Percentiles rank a stretch among this genome's conserved stretches.
phyloP scores from a whole-genome alignment of 495 filamentous ascomycete genomes.

The Aspergillus affinis region DNA sequence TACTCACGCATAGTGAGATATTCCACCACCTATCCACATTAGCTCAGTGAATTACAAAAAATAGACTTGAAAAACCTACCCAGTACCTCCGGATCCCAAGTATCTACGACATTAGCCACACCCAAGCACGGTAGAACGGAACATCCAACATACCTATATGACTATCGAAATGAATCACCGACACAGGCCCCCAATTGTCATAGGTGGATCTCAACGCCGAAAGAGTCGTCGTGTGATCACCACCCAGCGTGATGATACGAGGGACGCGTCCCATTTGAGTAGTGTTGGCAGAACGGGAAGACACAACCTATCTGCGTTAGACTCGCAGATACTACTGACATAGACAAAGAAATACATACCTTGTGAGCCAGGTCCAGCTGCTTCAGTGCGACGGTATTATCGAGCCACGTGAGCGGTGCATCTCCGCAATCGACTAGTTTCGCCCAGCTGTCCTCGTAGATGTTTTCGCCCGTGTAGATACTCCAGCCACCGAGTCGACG shows the following conservation, averaged over 20 bases:
- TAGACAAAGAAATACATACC: constrained; percentile 16
- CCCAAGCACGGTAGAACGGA: neutral
- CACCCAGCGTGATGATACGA: constrained; percentile 50
- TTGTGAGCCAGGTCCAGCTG: constrained; percentile 49
- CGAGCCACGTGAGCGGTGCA: constrained; percentile 50
- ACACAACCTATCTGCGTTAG: constrained; percentile 19
- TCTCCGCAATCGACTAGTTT: constrained; percentile 54
- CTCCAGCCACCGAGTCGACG: constrained; percentile 40
- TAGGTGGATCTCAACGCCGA: constrained; percentile 46
- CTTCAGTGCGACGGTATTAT: constrained; percentile 52
- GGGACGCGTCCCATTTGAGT: constrained; percentile 24
- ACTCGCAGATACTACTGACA: neutral
- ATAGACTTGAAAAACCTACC: constrained; percentile 20
- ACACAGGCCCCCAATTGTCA: constrained; percentile 45
- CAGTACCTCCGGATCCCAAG: constrained; percentile 49
- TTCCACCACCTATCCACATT: constrained; percentile 30
- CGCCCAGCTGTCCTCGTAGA: constrained; percentile 46
- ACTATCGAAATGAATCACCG: constrained; percentile 55
- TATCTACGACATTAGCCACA: constrained; percentile 27
- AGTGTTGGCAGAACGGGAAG: constrained; percentile 25
- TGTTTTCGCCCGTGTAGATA: constrained; percentile 47
- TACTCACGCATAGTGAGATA: constrained; percentile 51
- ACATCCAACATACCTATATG: constrained; percentile 38
- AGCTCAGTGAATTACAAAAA: neutral
- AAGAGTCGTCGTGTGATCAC: constrained; percentile 54